Evolutionary conservation across 805 yeast genomes (phyloP), one percentile per base, ranked within the genome.

Genomic region (Monosporozyma solicola): DNA sequence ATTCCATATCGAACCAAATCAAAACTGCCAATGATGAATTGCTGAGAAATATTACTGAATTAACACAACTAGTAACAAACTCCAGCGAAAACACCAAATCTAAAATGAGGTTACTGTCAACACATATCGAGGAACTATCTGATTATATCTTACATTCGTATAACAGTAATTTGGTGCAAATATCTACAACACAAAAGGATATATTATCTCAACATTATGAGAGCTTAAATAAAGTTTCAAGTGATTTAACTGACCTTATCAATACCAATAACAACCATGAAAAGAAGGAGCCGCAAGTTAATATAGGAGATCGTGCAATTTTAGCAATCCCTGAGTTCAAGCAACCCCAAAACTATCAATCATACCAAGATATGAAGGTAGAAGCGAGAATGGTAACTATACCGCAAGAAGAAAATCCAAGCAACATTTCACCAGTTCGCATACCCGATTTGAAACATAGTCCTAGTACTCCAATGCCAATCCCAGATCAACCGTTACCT

Each of bases 391-490:
- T n/a, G 15, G n/a, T 16, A 13, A 11, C 39, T 3, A 35, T 27
- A 11, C 41, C 11, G 20, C 27, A 37, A 20, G 16, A 24, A 24
- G 31, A 22, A 20, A 43, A 2, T 7, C n/a, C 24, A 22, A 24
- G 13, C 3, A 48, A 47, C 29, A 39, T 43, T 22, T 48, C 55
- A 3, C 58, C 58, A 29, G 48, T 51, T 13, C 53, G 50, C 11
- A 7, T 49, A 11, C 33, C 47, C 5, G 29, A 45, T n/a, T 16
- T 50, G 11, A 51, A 52, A 9, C 48, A 50, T 20, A 57, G 22
- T 37, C 67, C 67, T 2, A 57, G 58, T 33, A 63, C 67, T 1
- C 67, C 67, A 1, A 59, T 63, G 9, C 67, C 67, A 1, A 57
- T 63, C 3, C 67, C 67, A 22, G 67, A 63, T 47, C 65, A 58